Evolutionary conservation across 202 grass and related monocot species (phyloP).

Genomic region (Cymbopogon flexuosus): DNA sequence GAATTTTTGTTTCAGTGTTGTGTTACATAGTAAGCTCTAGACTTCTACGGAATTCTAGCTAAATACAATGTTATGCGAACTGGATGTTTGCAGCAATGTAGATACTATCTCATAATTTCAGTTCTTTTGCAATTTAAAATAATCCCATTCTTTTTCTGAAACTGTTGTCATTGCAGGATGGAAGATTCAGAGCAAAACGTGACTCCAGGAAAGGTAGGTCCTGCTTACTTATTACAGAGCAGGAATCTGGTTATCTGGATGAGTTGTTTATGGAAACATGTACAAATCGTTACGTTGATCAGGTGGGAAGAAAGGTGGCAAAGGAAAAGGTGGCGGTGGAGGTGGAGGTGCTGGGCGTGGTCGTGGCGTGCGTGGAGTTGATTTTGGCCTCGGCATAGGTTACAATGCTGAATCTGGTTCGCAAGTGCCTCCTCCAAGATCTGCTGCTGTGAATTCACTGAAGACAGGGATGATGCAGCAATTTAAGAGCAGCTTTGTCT

Average conservation of each 20-base stretch:
- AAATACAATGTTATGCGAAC: neutral
- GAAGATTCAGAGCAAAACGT: conserved; percentile 84
- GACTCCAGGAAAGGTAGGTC: conserved; percentile 82
- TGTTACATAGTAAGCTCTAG: neutral
- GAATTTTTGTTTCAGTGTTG: neutral
- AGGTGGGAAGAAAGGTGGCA: conserved; percentile 87
- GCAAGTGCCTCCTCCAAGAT: conserved; percentile 53
- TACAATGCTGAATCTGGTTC: conserved; percentile 64
- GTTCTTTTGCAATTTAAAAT: neutral
- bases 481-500: conserved; percentile 88
- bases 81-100: neutral
- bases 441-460: conserved; percentile 51
- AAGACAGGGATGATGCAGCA: conserved; percentile 85
- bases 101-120: neutral
- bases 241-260: neutral
- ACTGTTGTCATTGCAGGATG: conserved; percentile 48
- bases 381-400: conserved; percentile 92
- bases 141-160: neutral
- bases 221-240: conserved; percentile 11
- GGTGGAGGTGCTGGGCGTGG: conserved; percentile 43
- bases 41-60: conserved; percentile 6
- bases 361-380: conserved; percentile 91
- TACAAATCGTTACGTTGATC: conserved; percentile 19
- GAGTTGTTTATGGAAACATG: neutral
- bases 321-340: conserved; percentile 61